Evolutionary conservation across 1,284 basidiomycete genomes (phyloP).

Genomic region (Sporisorium sorghi): DNA sequence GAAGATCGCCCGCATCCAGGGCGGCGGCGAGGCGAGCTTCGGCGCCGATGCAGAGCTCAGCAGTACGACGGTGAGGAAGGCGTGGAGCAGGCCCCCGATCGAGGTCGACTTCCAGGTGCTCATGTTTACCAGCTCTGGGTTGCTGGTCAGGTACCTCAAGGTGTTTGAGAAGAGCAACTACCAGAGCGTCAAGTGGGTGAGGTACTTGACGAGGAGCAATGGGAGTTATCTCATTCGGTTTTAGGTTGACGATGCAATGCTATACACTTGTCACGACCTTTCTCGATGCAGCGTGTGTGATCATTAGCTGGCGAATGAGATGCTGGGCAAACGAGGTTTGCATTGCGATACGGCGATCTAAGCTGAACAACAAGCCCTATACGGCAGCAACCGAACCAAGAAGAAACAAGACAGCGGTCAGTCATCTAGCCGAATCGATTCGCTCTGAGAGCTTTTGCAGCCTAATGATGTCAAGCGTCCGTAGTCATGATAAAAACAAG

Average conservation of each 20-base stretch:
- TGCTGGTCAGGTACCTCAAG: constrained; percentile 96
- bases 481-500: constrained; percentile 10
- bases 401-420: neutral
- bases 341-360: too few relatives aligned
- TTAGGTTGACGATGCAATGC: constrained; percentile 19
- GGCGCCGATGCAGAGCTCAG: constrained; percentile 83
- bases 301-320: too few relatives aligned
- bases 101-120: constrained; percentile 97
- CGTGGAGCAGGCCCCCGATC: constrained; percentile 97
- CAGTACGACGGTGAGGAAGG: constrained; percentile 84
- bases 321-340: too few relatives aligned
- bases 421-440: neutral
- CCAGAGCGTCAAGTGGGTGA: constrained; percentile 72
- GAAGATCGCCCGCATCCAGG: constrained; percentile 96
- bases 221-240: constrained; percentile 63
- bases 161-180: constrained; percentile 97
- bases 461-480: constrained; percentile 9
- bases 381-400: neutral
- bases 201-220: constrained; percentile 60
- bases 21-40: constrained; percentile 88
- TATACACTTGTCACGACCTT: neutral
- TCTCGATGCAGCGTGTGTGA: neutral
- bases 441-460: neutral
- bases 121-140: constrained; percentile 96
- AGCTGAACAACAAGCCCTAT: neutral